phyloP scores from a whole-genome alignment of 768 basidiomycete genomes.

The Auriscalpium vulgare region DNA sequence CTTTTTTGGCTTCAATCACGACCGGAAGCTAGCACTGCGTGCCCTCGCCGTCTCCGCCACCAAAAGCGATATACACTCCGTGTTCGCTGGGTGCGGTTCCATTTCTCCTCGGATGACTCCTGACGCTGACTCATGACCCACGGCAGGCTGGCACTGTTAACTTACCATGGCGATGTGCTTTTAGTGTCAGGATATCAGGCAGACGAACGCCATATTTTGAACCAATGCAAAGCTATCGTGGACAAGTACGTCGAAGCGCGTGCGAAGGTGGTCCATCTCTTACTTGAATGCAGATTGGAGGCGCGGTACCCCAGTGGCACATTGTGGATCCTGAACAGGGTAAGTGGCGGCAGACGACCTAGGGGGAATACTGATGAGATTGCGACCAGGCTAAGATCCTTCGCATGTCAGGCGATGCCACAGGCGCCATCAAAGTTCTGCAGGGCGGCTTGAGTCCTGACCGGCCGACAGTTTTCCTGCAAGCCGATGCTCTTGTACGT shows the following conservation, averaged over 20 bases:
- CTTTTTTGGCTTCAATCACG: conserved; percentile 69
- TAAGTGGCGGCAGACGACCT: conserved; percentile 17
- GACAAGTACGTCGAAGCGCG: conserved; percentile 37
- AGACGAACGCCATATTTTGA: conserved; percentile 55
- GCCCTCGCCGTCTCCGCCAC: conserved; percentile 63
- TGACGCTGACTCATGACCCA: too few species aligned
- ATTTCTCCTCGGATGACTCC: background rate
- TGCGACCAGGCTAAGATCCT: conserved; percentile 57
- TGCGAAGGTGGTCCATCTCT: background rate
- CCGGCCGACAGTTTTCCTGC: conserved; percentile 49
- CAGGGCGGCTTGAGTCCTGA: conserved; percentile 47
- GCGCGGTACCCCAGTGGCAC: conserved; percentile 56
- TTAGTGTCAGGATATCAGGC: conserved; percentile 71
- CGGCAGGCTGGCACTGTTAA: conserved; percentile 66
- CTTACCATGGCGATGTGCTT: conserved; percentile 66
- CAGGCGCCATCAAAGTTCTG: conserved; percentile 58
- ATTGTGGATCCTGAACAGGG: conserved; percentile 68
- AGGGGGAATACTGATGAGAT: background rate
- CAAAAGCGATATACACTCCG: conserved; percentile 62
- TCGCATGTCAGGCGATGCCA: conserved; percentile 59
- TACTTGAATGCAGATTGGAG: conserved; percentile 36
- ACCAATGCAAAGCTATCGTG: conserved; percentile 56
- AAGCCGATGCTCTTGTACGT: conserved; percentile 65
- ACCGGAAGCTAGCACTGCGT: conserved; percentile 57
- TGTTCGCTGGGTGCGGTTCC: conserved; percentile 60